Percentiles rank a stretch among this genome's conserved stretches.
Conservation (phyloP, 495 filamentous ascomycete species). For the Lasiosphaeria ovina region DNA sequence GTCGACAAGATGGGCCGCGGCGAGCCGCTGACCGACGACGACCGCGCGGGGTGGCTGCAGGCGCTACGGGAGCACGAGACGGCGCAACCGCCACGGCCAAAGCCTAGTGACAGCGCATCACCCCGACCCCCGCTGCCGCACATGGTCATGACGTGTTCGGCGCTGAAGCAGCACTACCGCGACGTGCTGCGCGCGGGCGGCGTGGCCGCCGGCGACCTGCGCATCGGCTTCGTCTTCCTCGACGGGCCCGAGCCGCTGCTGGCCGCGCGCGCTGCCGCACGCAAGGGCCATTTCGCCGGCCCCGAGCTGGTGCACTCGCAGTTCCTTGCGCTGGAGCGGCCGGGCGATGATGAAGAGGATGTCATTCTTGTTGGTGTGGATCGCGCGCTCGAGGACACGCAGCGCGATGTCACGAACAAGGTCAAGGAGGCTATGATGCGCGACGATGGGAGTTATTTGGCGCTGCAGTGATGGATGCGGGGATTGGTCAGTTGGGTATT, state of each 20-base stretch:
- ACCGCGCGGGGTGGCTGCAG: constrained; percentile 30
- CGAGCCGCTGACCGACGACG: constrained; percentile 23
- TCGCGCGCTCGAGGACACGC: constrained; percentile 11
- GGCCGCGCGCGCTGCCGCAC: constrained; percentile 8
- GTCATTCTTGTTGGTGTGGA: constrained; percentile 19
- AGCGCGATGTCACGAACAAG: constrained; percentile 11
- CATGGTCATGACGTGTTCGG: constrained; percentile 28
- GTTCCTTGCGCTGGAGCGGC: constrained; percentile 22
- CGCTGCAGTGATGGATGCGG: background rate
- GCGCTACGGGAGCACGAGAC: constrained; percentile 22
- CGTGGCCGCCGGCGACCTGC: constrained; percentile 10
- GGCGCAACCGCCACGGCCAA: background rate
- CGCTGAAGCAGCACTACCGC: constrained; percentile 25
- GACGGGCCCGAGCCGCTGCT: constrained; percentile 18
- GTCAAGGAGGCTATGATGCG: constrained; percentile 20
- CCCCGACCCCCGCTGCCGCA: constrained; percentile 1
- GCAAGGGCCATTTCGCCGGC: constrained; percentile 24
- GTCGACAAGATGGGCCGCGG: constrained; percentile 27
- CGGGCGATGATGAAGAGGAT: constrained; percentile 19
- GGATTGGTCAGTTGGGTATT: too few relatives aligned
- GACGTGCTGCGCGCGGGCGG: constrained; percentile 22
- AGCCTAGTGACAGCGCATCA: background rate
- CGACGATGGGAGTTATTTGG: constrained; percentile 19
- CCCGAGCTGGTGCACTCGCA: constrained; percentile 20
- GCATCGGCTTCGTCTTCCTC: constrained; percentile 24